These are phyloP conservation scores for Salix koriyanagi DNA, from an alignment of 345 rosid species.

Conservation along the genomic window DNA sequence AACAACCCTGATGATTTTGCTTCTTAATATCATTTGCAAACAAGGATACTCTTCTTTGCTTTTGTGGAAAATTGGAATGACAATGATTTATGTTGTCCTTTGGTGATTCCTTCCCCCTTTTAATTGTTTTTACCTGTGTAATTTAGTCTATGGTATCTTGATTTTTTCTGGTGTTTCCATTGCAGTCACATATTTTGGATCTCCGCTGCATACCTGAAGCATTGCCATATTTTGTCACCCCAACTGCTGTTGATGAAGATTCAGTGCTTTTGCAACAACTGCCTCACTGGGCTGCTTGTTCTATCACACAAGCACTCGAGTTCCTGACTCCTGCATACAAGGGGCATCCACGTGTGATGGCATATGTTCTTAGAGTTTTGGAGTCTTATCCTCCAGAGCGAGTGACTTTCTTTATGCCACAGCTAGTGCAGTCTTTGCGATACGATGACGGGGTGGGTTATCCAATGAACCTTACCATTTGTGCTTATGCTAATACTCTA, in stretches of 20 bases:
- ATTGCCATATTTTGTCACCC: conserved; percentile 91
- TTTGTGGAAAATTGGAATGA: not conserved
- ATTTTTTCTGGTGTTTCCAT: conserved; percentile 9
- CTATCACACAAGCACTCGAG: conserved; percentile 92
- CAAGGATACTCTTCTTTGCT: not conserved
- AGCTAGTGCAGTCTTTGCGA: conserved; percentile 89
- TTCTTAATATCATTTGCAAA: not conserved
- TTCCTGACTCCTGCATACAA: conserved; percentile 89
- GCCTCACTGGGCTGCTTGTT: conserved; percentile 99
- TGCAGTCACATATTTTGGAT: conserved; percentile 75
- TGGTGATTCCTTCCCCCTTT: not conserved
- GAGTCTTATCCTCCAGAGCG: conserved; percentile 97
- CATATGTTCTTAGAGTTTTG: conserved; percentile 92
- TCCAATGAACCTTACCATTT: conserved; percentile 8
- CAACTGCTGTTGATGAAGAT: conserved; percentile 89
- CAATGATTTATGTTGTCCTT: not conserved
- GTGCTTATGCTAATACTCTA: not conserved
- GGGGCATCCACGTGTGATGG: conserved; percentile 99
- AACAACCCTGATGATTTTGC: not conserved
- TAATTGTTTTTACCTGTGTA: not conserved
- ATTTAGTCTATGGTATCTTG: not conserved
- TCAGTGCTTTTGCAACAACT: conserved; percentile 92
- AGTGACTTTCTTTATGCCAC: conserved; percentile 99
- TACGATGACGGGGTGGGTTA: conserved; percentile 79
- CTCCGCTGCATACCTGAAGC: conserved; percentile 90